Conservation (phyloP, 2,329 filamentous ascomycete genomes). For the Spiromastix sp. region DNA sequence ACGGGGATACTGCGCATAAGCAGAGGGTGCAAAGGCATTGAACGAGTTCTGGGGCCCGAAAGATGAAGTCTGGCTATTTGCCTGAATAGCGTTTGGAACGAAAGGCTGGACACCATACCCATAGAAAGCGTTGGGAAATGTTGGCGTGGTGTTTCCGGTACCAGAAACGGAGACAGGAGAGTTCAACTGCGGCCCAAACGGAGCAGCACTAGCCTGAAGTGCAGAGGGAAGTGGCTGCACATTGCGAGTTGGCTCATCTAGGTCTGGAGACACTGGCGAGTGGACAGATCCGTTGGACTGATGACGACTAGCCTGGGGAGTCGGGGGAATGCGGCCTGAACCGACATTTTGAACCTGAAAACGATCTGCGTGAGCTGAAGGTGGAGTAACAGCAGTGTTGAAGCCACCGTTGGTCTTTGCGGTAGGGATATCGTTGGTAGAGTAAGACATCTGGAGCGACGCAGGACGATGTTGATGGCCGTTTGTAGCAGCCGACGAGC, state of each 20-base stretch:
- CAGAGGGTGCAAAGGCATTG: constrained; percentile 43
- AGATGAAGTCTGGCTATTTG: constrained; percentile 21
- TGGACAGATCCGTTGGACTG: constrained; percentile 33
- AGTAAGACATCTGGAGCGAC: constrained; percentile 70
- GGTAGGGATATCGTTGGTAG: constrained; percentile 78
- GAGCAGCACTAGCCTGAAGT: constrained; percentile 67
- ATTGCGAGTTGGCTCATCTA: constrained; percentile 37
- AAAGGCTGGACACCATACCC: constrained; percentile 44
- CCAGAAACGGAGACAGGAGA: constrained; percentile 22
- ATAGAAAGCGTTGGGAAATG: constrained; percentile 35
- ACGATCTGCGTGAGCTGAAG: constrained; percentile 52
- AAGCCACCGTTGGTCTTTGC: constrained; percentile 57
- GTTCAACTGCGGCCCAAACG: constrained; percentile 60
- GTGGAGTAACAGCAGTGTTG: constrained; percentile 31
- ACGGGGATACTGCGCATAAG: constrained; percentile 30
- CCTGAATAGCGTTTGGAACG: constrained; percentile 39
- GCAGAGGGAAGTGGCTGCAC: constrained; percentile 58
- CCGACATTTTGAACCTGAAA: constrained; percentile 68
- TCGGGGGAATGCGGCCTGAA: constrained; percentile 60
- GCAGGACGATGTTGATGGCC: constrained; percentile 37
- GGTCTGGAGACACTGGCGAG: constrained; percentile 23
- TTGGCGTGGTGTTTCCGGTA: constrained; percentile 17
- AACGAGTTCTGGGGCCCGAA: constrained; percentile 49
- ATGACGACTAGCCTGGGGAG: constrained; percentile 54
- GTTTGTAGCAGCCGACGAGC: constrained; percentile 16